Conservation (phyloP, 139 green algal species). For the Chlorella sp. region DNA sequence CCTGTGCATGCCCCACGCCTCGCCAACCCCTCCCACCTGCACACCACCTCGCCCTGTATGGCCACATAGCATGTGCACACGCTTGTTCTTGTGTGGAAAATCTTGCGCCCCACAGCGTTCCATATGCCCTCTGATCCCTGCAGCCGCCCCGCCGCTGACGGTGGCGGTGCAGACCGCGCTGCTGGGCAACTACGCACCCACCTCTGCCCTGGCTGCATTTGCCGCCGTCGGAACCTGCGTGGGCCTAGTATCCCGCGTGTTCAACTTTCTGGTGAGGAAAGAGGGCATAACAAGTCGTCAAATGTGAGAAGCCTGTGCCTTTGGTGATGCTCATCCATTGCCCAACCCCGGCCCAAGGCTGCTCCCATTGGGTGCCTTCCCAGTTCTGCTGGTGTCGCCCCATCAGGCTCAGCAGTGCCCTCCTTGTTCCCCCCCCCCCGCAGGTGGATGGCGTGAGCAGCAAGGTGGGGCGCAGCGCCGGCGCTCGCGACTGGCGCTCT, state of each 20-base stretch:
- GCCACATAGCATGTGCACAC: not conserved
- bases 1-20: not conserved
- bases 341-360: not conserved
- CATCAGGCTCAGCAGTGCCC: too few species aligned
- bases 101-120: not conserved
- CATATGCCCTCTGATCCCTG: not conserved
- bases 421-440: not conserved
- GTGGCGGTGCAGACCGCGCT: conserved; percentile 67
- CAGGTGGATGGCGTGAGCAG: conserved; percentile 55
- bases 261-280: conserved; percentile 74
- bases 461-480: conserved; percentile 64
- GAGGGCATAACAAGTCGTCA: too few species aligned
- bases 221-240: conserved; percentile 49
- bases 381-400: not conserved
- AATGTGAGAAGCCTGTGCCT: too few species aligned
- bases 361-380: not conserved
- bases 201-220: conserved; percentile 48
- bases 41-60: not conserved
- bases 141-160: conserved; percentile 60
- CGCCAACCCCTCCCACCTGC: not conserved
- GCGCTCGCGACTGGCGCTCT: conserved; percentile 46
- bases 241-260: conserved; percentile 58
- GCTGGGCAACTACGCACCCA: conserved; percentile 52
- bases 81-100: not conserved
- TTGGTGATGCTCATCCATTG: not conserved